Conservation (phyloP, 2,329 filamentous ascomycete species). For the Fusarium haematococcum region DNA sequence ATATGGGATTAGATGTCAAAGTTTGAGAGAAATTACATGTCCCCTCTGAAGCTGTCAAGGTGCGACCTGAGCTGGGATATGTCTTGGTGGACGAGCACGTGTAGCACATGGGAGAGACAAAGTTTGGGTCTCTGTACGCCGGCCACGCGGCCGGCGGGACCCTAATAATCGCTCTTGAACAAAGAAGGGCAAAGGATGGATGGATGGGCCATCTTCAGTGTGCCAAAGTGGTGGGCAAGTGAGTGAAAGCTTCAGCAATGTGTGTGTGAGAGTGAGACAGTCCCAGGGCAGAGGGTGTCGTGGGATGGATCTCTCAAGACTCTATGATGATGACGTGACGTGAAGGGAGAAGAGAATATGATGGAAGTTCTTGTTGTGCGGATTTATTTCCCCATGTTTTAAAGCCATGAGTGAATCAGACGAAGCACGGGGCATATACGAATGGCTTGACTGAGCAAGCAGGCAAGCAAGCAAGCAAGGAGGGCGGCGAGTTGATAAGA, state of each 20-base stretch:
- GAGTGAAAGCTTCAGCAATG: background rate
- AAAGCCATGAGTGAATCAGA: background rate
- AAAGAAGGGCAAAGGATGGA: background rate
- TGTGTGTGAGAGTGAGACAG: slow-evolving; percentile 22
- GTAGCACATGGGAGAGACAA: slow-evolving; percentile 1
- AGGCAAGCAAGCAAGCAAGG: background rate
- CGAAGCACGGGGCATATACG: background rate
- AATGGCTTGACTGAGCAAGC: background rate
- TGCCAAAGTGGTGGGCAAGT: background rate
- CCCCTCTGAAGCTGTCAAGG: background rate
- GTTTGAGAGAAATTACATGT: background rate
- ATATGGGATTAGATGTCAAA: background rate
- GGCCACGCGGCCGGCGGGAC: slow-evolving; percentile 18
- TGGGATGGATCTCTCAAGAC: slow-evolving; percentile 1
- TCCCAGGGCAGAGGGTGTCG: slow-evolving; percentile 18
- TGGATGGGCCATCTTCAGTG: background rate
- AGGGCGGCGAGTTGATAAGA: slow-evolving; percentile 2
- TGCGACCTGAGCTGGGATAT: slow-evolving; percentile 7
- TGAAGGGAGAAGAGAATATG: slow-evolving; percentile 3
- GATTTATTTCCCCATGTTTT: background rate
- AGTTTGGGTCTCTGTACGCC: slow-evolving; percentile 6
- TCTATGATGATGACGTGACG: background rate
- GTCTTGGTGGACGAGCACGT: background rate
- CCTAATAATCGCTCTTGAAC: background rate
- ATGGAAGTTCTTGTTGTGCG: background rate